A percentile compares a stretch with the other conserved stretches of the same genome.
These are phyloP conservation scores for Agroathelia rolfsii DNA, from an alignment of 1,284 basidiomycete species.

Conservation along the genomic window DNA sequence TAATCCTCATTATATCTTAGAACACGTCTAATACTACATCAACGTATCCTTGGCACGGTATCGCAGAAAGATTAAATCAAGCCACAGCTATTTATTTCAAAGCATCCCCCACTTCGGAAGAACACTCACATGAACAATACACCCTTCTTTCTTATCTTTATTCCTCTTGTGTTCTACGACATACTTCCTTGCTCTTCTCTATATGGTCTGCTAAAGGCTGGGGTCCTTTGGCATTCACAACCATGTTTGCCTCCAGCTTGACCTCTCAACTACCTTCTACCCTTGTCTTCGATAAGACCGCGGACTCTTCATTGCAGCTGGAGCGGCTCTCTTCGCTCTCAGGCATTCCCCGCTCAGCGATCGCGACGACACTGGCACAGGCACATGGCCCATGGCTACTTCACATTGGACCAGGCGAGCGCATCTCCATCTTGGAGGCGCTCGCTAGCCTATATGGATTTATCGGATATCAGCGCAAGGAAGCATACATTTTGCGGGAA, in stretches of 20 bases:
- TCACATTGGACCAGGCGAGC: slow-evolving; percentile 67
- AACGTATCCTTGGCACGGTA: slow-evolving; percentile 61
- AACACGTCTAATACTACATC: slow-evolving; percentile 35
- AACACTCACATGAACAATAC: slow-evolving; percentile 46
- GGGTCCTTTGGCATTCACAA: slow-evolving; percentile 71
- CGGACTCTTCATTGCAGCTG: slow-evolving; percentile 36
- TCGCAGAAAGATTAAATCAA: slow-evolving; percentile 59
- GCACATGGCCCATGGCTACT: slow-evolving; percentile 81
- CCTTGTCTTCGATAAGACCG: slow-evolving; percentile 27
- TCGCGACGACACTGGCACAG: slow-evolving; percentile 54
- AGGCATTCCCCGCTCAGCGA: slow-evolving; percentile 56
- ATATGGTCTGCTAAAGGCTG: slow-evolving; percentile 84
- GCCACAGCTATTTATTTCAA: slow-evolving; percentile 55
- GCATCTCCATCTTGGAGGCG: slow-evolving; percentile 59
- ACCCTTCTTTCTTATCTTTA: slow-evolving; percentile 60
- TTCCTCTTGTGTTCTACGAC: slow-evolving; percentile 54
- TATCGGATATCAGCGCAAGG: slow-evolving; percentile 76
- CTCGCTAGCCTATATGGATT: slow-evolving; percentile 69
- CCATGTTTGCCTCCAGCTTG: slow-evolving; percentile 63
- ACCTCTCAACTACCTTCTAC: slow-evolving; percentile 45
- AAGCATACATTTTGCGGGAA: slow-evolving; percentile 76
- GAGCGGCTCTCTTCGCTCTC: slow-evolving; percentile 59
- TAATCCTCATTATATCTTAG: slow-evolving; percentile 25
- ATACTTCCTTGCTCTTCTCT: slow-evolving; percentile 59
- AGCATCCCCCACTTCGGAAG: slow-evolving; percentile 39